Conservation (phyloP, 169 alveolate species). For the Cryptosporidium canis region DNA sequence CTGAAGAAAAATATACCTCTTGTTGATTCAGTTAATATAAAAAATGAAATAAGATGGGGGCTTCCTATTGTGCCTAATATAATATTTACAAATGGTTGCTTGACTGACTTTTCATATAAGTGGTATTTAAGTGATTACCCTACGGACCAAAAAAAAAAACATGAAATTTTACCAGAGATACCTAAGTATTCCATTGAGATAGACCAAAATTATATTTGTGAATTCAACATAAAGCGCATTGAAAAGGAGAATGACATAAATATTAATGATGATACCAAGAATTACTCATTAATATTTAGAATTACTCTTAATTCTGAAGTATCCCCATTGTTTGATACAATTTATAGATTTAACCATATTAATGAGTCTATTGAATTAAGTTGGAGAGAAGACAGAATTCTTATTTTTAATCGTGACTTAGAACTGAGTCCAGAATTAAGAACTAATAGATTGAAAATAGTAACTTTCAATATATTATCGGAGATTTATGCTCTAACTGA, state of each 20-base stretch:
- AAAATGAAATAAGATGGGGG: slow-evolving; percentile 53
- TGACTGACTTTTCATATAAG: neutral
- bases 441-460: slow-evolving; percentile 8
- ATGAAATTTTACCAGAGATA: neutral
- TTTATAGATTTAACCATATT: slow-evolving; percentile 21
- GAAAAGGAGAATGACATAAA: neutral
- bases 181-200: slow-evolving; percentile 16
- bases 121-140: slow-evolving; percentile 11
- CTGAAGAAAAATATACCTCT: slow-evolving; percentile 4
- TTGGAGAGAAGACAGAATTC: slow-evolving; percentile 43
- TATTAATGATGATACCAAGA: neutral
- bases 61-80: slow-evolving; percentile 38
- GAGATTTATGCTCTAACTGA: slow-evolving; percentile 50
- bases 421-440: neutral
- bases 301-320: neutral
- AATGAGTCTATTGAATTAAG: neutral
- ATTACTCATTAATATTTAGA: slow-evolving; percentile 33
- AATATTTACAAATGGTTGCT: slow-evolving; percentile 2
- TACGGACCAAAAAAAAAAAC: neutral
- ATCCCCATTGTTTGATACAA: slow-evolving; percentile 12
- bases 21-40: slow-evolving; percentile 10
- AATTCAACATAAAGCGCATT: neutral
- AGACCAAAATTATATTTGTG: slow-evolving; percentile 20
- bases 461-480: slow-evolving; percentile 44
- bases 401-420: neutral